Evolutionary conservation across 495 filamentous ascomycete genomes (phyloP).

Genomic region (Letharia columbiana): DNA sequence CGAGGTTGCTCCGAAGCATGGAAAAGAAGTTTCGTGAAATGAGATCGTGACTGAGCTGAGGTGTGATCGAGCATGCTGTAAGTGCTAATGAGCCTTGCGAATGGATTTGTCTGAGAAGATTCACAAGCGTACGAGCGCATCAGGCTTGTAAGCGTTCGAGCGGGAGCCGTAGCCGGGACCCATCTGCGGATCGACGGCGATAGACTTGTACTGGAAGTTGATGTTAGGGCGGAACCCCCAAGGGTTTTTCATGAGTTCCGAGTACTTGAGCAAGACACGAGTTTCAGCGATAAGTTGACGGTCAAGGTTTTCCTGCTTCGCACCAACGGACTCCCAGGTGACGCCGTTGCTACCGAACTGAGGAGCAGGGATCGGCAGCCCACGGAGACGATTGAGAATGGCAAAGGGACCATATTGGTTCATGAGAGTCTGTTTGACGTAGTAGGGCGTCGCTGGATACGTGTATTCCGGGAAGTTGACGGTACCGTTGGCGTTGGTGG

Average conservation of each 20-base stretch:
- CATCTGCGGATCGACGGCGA: constrained; percentile 12
- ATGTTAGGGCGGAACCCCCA: constrained; percentile 20
- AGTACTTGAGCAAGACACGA: constrained; percentile 15
- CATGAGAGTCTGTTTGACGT: constrained; percentile 19
- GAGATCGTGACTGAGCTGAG: not conserved
- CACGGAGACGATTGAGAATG: constrained; percentile 16
- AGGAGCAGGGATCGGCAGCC: constrained; percentile 11
- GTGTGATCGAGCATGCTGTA: not conserved
- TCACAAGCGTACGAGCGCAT: not conserved
- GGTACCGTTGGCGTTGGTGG: constrained; percentile 14
- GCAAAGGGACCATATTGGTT: constrained; percentile 20
- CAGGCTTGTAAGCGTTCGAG: constrained; percentile 14
- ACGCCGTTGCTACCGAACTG: constrained; percentile 15
- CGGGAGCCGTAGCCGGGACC: constrained; percentile 17
- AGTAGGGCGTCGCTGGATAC: constrained; percentile 17
- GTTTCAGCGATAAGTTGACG: constrained; percentile 13
- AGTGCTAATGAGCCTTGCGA: not conserved
- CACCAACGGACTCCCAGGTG: constrained; percentile 18
- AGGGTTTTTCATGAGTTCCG: not conserved
- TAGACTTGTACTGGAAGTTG: constrained; percentile 14
- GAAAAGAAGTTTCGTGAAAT: not conserved
- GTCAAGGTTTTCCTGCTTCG: constrained; percentile 11
- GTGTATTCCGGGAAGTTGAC: constrained; percentile 19
- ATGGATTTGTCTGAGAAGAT: not conserved
- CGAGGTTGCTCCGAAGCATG: not conserved